Base-by-base conservation (phyloP, 768 basidiomycete species). In the Lactarius tabidus region DNA sequence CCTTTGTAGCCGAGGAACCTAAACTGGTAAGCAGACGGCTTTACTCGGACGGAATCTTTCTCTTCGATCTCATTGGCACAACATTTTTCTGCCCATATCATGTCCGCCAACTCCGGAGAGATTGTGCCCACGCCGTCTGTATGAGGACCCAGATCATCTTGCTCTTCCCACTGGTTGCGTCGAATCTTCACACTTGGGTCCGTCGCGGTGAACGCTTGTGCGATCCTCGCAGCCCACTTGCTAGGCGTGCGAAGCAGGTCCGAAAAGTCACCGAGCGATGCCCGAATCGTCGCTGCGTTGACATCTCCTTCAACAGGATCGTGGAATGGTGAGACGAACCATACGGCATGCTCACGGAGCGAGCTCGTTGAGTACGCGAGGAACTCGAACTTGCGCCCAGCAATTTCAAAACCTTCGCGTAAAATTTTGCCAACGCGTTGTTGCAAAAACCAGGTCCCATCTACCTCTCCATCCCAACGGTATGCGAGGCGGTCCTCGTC, bases 91-190 rank as follows among this genome's bases (percentile, higher is more conserved):
- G 71, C 68, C 86, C 87, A 92, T 36, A 94, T 88, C 70, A 71
- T 75, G 55, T 85, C 74, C 0, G 79, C 84, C 5, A 93, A 77
- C 20, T 78, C 77, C 33, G 75, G 75, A 2, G 90, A 88, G 59
- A 93, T 89, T 0, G 90, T 90, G 0, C 91, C 92, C 17, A 89
- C 84, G 28, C 92, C 92, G 64, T 94, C 92, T 0, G 91, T 92
- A 71, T 86, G 87, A 23, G 80, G 66, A 65, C 79, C 79, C 12
- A 91, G 75, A 71, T 93, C 91, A 0, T 73, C 72, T 52, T 91
- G 80, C 63, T 81, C 77, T 57, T 84, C 81, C 86, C 91, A 92
- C 69, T 93, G 80, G 57, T 78, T 67, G 5, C 74, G 74, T 12
- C 69, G 66, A 57, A 93, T 84, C 23, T 72, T 73, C 26, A 92